Base-by-base conservation (phyloP, 257 asterid species). In the Avicennia marina region DNA sequence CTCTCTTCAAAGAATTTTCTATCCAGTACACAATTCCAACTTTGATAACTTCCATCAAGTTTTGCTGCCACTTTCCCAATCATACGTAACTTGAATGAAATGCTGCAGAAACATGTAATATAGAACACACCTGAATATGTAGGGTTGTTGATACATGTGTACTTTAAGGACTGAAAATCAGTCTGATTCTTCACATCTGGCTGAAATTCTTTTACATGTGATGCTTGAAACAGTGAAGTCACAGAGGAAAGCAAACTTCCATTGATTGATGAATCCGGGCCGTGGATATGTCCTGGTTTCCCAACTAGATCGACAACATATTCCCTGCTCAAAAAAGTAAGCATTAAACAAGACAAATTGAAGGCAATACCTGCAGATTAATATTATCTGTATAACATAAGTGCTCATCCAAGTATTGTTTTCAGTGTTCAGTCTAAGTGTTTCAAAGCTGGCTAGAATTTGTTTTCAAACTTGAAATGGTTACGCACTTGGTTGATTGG, bases 301-400 rank as follows among this genome's bases (percentile, higher is more conserved):
- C 96, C 95, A 55, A 91, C 87, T 51, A 91, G 89, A 78, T 91
- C 98, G 70, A 91, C 91, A 16, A 91, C 93, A 70, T 76, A 83
- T 58, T 91, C 98, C 87, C 98, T 91, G 88, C 59, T 27, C 62
- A 71, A 19, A 68, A 12, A 63, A 39, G 48, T 18, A 57, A 56
- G 66, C 10, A 11, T 36, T 65, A 75, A 47, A 49, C 32, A 63
- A 43, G 21, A 29, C 49, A 16, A 55, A 48, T 12, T 1, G 4
- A 51, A 44, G 44, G 18, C 10, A 29, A 18, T 11, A 39, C 39
- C 41, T 32, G 38, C 36, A 36, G 15, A 56, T 15, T 39, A n/a
- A 26, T 48, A 55, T 16, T 26, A 20, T n/a, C 40, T 18, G n/a
- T 8, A 53, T 17, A 24, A 4, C 13, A 36, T 5, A 11, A 17